phyloP scores from a whole-genome alignment of 495 filamentous ascomycete genomes.

The Extremus antarcticus region DNA sequence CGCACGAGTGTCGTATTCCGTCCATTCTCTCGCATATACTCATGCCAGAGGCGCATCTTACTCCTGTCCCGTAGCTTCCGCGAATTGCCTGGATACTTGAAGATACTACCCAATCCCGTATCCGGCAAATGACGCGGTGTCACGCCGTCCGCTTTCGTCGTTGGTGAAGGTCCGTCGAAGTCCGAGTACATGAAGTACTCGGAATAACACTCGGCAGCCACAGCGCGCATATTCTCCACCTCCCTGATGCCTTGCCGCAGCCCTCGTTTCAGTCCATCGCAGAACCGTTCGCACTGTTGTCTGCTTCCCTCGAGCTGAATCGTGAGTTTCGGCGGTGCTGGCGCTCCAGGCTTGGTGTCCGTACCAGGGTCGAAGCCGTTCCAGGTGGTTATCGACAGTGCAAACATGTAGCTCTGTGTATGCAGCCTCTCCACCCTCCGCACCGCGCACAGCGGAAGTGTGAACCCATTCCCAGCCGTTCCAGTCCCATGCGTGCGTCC shows the following conservation, averaged over 20 bases:
- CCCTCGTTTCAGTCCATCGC: slow-evolving; percentile 84
- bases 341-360: slow-evolving; percentile 38
- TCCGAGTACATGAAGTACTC: slow-evolving; percentile 69
- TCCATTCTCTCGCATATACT: slow-evolving; percentile 90
- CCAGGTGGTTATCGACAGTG: slow-evolving; percentile 91
- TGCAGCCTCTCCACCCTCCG: slow-evolving; percentile 84
- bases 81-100: slow-evolving; percentile 93
- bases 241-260: slow-evolving; percentile 75
- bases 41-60: slow-evolving; percentile 94
- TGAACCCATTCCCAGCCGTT: slow-evolving; percentile 94
- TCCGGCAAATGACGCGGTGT: slow-evolving; percentile 59
- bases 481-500: slow-evolving; percentile 84
- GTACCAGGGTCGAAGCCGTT: slow-evolving; percentile 49
- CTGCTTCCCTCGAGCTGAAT: slow-evolving; percentile 81
- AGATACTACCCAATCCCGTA: slow-evolving; percentile 83
- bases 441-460: slow-evolving; percentile 84
- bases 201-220: slow-evolving; percentile 78
- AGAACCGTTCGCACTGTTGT: slow-evolving; percentile 86
- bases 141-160: slow-evolving; percentile 32
- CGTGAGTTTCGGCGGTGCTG: slow-evolving; percentile 63
- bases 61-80: slow-evolving; percentile 87
- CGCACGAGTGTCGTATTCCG: slow-evolving; percentile 84
- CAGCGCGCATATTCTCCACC: slow-evolving; percentile 65
- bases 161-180: slow-evolving; percentile 20
- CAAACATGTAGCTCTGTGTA: slow-evolving; percentile 82